Evolutionary conservation across 345 rosid species (phyloP).

Genomic region (Eucalyptus lansdowneana): DNA sequence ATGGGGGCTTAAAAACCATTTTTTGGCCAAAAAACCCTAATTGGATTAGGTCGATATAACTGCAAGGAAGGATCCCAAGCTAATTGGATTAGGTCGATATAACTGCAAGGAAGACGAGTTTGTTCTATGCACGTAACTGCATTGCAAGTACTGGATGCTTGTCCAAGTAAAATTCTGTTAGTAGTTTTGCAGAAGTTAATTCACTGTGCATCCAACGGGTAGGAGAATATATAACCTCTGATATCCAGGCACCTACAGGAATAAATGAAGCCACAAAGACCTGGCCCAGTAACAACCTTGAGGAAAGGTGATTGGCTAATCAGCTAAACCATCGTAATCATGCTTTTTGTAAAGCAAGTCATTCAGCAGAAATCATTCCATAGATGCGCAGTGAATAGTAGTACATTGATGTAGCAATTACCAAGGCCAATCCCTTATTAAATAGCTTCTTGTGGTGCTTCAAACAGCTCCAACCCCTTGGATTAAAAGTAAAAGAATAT

Average conservation of each 20-base stretch:
- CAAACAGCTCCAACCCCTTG: background rate
- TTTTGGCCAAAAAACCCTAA: background rate
- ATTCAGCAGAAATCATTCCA: background rate
- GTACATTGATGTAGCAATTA: background rate
- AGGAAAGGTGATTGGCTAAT: background rate
- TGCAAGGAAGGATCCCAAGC: background rate
- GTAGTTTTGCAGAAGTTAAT: background rate
- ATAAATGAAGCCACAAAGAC: background rate
- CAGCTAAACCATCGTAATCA: background rate
- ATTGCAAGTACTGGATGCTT: background rate
- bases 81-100: background rate
- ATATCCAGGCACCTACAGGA: background rate
- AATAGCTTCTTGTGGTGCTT: background rate
- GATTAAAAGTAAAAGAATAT: background rate
- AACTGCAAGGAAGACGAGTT: background rate
- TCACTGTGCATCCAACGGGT: background rate
- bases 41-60: background rate
- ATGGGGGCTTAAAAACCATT: background rate
- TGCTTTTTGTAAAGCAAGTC: background rate
- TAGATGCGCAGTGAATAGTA: background rate
- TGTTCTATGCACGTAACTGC: background rate
- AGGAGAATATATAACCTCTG: background rate
- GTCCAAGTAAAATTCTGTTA: background rate
- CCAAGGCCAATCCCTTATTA: background rate
- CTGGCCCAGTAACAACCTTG: background rate